Conservation (phyloP, 1,284 basidiomycete genomes). For the Leucoagaricus sp. region DNA sequence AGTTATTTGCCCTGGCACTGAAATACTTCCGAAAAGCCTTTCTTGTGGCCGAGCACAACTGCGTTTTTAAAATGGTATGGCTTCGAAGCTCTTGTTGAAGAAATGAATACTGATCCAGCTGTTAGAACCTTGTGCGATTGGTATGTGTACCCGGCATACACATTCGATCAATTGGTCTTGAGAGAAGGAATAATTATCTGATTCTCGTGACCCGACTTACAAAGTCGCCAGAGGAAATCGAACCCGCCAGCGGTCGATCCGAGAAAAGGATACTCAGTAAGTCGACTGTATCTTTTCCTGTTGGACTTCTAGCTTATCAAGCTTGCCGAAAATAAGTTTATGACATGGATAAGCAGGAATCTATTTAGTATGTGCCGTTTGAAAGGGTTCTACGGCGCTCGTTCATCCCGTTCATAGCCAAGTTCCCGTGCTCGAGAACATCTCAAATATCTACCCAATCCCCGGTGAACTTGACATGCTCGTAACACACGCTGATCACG, state of each 20-base stretch:
- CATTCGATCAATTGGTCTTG: slow-evolving; percentile 6
- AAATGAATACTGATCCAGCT: background rate
- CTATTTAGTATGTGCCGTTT: slow-evolving; percentile 4
- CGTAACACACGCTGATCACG: slow-evolving; percentile 13
- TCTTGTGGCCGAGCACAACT: slow-evolving; percentile 12
- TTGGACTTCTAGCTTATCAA: too few relatives aligned
- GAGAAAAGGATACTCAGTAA: slow-evolving; percentile 11
- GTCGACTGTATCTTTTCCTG: background rate
- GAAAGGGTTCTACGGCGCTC: background rate
- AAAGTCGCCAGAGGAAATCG: slow-evolving; percentile 7
- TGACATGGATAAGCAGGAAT: slow-evolving; percentile 12
- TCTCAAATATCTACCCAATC: background rate
- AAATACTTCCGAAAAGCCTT: slow-evolving; percentile 3
- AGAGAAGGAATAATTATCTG: slow-evolving; percentile 11
- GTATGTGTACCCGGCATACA: slow-evolving; percentile 4
- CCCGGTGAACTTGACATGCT: slow-evolving; percentile 12
- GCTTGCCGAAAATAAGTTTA: slow-evolving; percentile 5
- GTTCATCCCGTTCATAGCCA: background rate
- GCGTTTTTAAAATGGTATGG: slow-evolving; percentile 12
- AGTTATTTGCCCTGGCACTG: background rate
- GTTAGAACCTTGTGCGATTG: slow-evolving; percentile 5
- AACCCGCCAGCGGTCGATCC: slow-evolving; percentile 10
- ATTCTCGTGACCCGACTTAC: slow-evolving; percentile 6
- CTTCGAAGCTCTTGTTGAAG: background rate
- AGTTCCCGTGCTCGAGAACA: slow-evolving; percentile 12